These are phyloP conservation scores for Fraxinus nigra DNA, from an alignment of 305 asterid species.

Conservation along the genomic window DNA sequence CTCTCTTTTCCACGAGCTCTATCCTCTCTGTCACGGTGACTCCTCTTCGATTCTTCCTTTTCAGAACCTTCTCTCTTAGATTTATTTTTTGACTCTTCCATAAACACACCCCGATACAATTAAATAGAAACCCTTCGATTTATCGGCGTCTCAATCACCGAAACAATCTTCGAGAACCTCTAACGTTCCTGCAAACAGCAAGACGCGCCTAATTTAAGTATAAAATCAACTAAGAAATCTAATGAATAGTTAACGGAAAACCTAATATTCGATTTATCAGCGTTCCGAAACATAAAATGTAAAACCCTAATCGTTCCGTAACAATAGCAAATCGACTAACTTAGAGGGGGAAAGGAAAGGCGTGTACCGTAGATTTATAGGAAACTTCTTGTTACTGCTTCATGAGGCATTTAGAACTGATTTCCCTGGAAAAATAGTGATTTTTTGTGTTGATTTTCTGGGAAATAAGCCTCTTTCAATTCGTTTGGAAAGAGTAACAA, in stretches of 20 bases:
- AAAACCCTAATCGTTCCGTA: neutral
- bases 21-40: constrained; percentile 51
- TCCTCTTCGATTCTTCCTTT: constrained; percentile 42
- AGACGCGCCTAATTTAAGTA: neutral
- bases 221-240: neutral
- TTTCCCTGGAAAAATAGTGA: neutral
- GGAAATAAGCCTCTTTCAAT: neutral
- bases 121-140: neutral
- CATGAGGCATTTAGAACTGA: neutral
- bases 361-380: neutral
- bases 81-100: constrained; percentile 69
- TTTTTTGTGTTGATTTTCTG: neutral
- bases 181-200: neutral
- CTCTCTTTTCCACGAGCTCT: constrained; percentile 51
- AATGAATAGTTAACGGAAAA: neutral
- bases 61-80: constrained; percentile 60
- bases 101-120: neutral
- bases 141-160: neutral
- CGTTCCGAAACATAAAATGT: neutral
- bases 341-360: neutral
- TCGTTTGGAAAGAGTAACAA: neutral
- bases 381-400: neutral
- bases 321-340: neutral
- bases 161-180: constrained; percentile 14
- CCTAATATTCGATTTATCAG: neutral